phyloP scores from a whole-genome alignment of 2,329 filamentous ascomycete genomes.

The Xylariaceae sp. region DNA sequence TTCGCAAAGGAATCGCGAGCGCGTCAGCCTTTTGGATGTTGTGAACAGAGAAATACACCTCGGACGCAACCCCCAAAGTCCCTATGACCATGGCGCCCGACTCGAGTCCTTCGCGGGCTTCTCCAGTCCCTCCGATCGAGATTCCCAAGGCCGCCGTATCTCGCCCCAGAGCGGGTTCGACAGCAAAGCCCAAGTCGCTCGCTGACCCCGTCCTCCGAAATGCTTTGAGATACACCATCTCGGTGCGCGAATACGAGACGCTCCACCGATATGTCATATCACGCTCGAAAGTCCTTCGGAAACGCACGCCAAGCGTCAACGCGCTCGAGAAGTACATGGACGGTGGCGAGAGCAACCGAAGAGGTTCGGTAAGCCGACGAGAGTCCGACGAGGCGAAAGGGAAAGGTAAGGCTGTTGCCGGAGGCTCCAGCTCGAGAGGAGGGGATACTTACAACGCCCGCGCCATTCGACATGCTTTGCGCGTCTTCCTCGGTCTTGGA shows the following conservation, averaged over 20 bases:
- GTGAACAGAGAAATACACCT: no score
- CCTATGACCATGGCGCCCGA: constrained; percentile 20
- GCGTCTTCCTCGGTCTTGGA: constrained; percentile 64
- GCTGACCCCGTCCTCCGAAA: constrained; percentile 75
- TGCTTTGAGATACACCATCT: constrained; percentile 81
- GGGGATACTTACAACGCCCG: constrained; percentile 66
- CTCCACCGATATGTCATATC: constrained; percentile 82
- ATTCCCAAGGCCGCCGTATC: constrained; percentile 18
- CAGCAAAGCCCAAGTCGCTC: constrained; percentile 25
- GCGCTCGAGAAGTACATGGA: constrained; percentile 53
- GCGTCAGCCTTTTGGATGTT: no score
- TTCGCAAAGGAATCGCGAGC: no score
- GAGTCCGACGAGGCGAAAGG: constrained; percentile 32
- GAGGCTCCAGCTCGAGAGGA: constrained; percentile 24
- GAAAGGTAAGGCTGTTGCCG: constrained; percentile 18
- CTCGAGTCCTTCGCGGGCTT: constrained; percentile 16
- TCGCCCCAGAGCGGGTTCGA: constrained; percentile 20
- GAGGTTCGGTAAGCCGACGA: constrained; percentile 13
- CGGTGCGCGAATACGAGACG: constrained; percentile 77
- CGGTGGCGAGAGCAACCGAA: constrained; percentile 29
- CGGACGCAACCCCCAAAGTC: no score
- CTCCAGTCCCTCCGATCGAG: constrained; percentile 20
- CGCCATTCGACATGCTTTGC: constrained; percentile 65
- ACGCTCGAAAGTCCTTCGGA: constrained; percentile 57
- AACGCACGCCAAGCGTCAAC: constrained; percentile 52